Base-by-base conservation (phyloP, 257 asterid species). In the Ilex aquifolium region DNA sequence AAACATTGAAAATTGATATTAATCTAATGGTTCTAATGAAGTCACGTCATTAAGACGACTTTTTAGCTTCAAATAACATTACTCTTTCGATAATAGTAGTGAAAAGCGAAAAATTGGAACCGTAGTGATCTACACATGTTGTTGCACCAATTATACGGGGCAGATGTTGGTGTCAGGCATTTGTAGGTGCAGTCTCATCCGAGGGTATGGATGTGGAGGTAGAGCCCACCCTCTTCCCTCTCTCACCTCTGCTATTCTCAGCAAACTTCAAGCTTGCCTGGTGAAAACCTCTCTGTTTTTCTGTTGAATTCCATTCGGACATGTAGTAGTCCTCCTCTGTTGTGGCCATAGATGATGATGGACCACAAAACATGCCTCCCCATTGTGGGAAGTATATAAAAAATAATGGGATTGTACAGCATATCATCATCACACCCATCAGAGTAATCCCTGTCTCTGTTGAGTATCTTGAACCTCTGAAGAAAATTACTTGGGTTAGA, bases 361-460 rank as follows among this genome's bases (percentile, higher is more conserved):
- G 81, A 1, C 91, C 95, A 12, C 65, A 72, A 11, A 82, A 77
- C 91, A 79, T 85, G 7, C 98, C 97, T 3, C 97, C 98, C 98
- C 98, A 92, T 15, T 88, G 98, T 5, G 97, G 98, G 64, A 92
- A 92, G 72, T 88, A 68, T 50, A 88, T 82, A 44, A 85, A 39
- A 27, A 75, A 2, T 31, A 86, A 71, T n/a, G 80, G 67, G 4
- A 80, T 53, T 0, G 88, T 73, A 81, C 92, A 87, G 6, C 81
- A 79, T 10, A 92, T 63, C 7, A 89, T 92, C 97, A 92, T 83
- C 10, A 87, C 68, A 17, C 99, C 99, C 97, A 89, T 92, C 1
- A 80, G 63, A 5, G 83, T 76, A 49, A 92, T 72, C 2, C 99
- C 99, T 10, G 63, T 69, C 58, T 92, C 96, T 8, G 96, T 85